A percentile compares a stretch with the other conserved stretches of the same genome.
These are phyloP conservation scores for Cicer cuneatum DNA, from an alignment of 306 rosid genomes.

Conservation along the genomic window DNA sequence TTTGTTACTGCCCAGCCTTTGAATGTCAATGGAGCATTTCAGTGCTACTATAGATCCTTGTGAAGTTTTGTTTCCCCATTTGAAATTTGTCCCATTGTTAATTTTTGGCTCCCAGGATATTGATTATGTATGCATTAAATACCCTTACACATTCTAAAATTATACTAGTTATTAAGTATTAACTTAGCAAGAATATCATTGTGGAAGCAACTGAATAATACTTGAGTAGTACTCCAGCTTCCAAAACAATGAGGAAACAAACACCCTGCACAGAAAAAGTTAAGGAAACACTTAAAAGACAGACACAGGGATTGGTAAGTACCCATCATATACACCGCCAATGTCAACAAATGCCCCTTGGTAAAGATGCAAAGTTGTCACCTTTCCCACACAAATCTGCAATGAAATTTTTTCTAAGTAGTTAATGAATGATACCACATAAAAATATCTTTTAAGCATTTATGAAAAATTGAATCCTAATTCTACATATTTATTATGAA, in stretches of 20 bases:
- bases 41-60: constrained; percentile 33
- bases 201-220: constrained; percentile 29
- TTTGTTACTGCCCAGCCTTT: constrained; percentile 21
- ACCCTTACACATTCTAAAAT: constrained; percentile 19
- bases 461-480: constrained; percentile 15
- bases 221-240: constrained; percentile 32
- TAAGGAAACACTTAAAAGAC: constrained; percentile 24
- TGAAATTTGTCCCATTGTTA: constrained; percentile 16
- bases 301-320: constrained; percentile 40
- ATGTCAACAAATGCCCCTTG: constrained; percentile 99
- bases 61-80: constrained; percentile 25
- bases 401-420: constrained; percentile 35
- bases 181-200: constrained; percentile 31
- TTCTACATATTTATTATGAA: constrained; percentile 8
- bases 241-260: constrained; percentile 36
- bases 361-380: constrained; percentile 82
- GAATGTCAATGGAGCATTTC: constrained; percentile 33
- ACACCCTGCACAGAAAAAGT: constrained; percentile 28
- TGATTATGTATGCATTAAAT: constrained; percentile 30
- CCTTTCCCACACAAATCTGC: constrained; percentile 91
- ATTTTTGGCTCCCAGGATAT: neutral
- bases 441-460: constrained; percentile 34
- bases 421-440: neutral
- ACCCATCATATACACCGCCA: constrained; percentile 98
- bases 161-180: neutral